Percentiles rank a stretch among this genome's conserved stretches.
These are phyloP conservation scores for Evansstolkia leycettana DNA, from an alignment of 495 filamentous ascomycete species.

Conservation along the genomic window DNA sequence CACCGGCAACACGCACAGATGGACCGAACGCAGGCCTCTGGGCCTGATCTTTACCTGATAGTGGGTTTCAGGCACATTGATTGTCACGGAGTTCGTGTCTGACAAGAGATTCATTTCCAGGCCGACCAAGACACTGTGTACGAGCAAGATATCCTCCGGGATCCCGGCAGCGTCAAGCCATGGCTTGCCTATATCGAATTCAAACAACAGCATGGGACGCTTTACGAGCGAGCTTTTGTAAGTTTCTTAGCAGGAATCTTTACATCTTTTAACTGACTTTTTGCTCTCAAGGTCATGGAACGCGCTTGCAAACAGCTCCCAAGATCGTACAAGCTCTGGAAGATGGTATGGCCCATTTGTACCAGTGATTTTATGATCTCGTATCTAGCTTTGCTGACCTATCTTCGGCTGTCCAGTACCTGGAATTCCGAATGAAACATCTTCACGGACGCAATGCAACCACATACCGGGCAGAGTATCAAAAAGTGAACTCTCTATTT, in stretches of 20 bases:
- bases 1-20: slow-evolving; percentile 38
- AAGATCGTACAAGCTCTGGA: slow-evolving; percentile 97
- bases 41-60: slow-evolving; percentile 63
- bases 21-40: slow-evolving; percentile 31
- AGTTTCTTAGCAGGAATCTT: slow-evolving; percentile 4
- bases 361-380: too few relatives aligned
- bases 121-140: slow-evolving; percentile 84
- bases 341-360: slow-evolving; percentile 51
- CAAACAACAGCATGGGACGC: slow-evolving; percentile 75
- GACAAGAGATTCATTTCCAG: slow-evolving; percentile 19
- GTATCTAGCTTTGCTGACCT: neutral
- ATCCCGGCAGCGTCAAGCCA: slow-evolving; percentile 78
- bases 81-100: slow-evolving; percentile 3
- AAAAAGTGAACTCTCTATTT: slow-evolving; percentile 91
- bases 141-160: slow-evolving; percentile 87
- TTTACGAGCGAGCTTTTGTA: slow-evolving; percentile 89
- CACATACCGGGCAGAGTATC: slow-evolving; percentile 67
- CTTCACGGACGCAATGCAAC: slow-evolving; percentile 74
- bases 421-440: slow-evolving; percentile 75
- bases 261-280: slow-evolving; percentile 1
- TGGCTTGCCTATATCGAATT: slow-evolving; percentile 93
- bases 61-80: slow-evolving; percentile 37
- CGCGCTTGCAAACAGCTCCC: slow-evolving; percentile 81
- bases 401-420: slow-evolving; percentile 44
- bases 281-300: slow-evolving; percentile 49